Evolutionary conservation across 2,329 filamentous ascomycete genomes (phyloP), one percentile per base, ranked within the genome.

Genomic region (Fusarium chlamydosporum): DNA sequence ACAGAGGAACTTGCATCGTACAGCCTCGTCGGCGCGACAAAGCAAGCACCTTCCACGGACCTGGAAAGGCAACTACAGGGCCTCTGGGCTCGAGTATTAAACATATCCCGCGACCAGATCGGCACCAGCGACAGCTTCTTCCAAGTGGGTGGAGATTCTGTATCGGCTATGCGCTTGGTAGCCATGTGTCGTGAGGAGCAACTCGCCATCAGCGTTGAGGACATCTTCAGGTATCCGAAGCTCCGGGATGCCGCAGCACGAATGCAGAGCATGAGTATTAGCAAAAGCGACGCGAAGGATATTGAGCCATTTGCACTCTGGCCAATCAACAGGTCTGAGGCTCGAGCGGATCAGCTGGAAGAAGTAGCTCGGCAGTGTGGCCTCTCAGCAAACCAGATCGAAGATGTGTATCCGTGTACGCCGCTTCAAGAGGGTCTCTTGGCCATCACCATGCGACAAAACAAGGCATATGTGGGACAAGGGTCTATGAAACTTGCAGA

Each of bases 141-240:
- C 34, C 58, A 55, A 10, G 2, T 61, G 27, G 83, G 84, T 12
- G 84, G 84, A 27, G 82, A 85, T 70, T 85, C 83, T 1, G 78
- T 85, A 40, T 51, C 48, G 35, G 48, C 48, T 33, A 51, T 51
- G 48, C 48, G 35, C 16, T 51, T 51, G 48, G 48, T 51, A 51
- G 48, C 48, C 35, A 40, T 51, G 35, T 51, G 48, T 41, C 48
- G 35, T 40, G 48, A 51, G 26, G 48, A 51, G 48, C 48, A 51
- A 51, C 35, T 51, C 48, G 48, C 35, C 48, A 81, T 61, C 26
- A 51, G 45, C 27, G 52, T 61, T 7, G 46, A 52, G 10, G 52
- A 56, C n/a, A 80, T 85, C 20, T 83, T 85, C 70, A 72, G 68
- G 66, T 74, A 67, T 65, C 70, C 61, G 37, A 62, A 15, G 35